Conservation (phyloP, 1,139 yeast species). For the Hansenula sp. region DNA sequence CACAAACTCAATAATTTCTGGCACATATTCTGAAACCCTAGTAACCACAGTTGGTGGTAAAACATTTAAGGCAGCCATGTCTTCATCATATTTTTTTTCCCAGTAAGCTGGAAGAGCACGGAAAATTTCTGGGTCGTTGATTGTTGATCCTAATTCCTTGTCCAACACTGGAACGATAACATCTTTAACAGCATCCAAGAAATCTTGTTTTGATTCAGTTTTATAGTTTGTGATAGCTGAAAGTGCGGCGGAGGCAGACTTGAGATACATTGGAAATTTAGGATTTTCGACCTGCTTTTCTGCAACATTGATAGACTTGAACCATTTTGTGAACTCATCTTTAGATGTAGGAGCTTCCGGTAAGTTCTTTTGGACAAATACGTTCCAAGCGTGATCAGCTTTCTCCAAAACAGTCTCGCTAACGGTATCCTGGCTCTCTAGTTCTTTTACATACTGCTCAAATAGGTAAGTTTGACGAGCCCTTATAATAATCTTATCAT, state of each 20-base stretch:
- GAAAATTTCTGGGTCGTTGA: constrained; percentile 83
- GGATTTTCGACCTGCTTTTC: constrained; percentile 57
- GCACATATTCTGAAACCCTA: constrained; percentile 94
- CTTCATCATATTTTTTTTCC: constrained; percentile 81
- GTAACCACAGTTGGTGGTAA: constrained; percentile 82
- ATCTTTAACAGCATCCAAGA: constrained; percentile 55
- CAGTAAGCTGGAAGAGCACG: constrained; percentile 80
- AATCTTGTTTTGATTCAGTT: constrained; percentile 30
- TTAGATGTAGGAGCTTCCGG: constrained; percentile 36
- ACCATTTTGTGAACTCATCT: constrained; percentile 50
- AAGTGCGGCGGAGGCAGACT: constrained; percentile 57
- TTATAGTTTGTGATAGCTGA: constrained; percentile 30
- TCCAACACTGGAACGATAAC: constrained; percentile 75
- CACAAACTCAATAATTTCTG: constrained; percentile 82
- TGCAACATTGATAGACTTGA: constrained; percentile 40
- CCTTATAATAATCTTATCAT: constrained; percentile 90
- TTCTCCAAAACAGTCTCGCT: constrained; percentile 35
- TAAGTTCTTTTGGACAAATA: constrained; percentile 55
- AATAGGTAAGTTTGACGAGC: constrained; percentile 88
- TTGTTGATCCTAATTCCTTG: constrained; percentile 62
- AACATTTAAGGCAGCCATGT: constrained; percentile 83
- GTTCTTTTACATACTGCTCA: constrained; percentile 43
- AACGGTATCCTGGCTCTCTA: constrained; percentile 25
- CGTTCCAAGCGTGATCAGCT: constrained; percentile 39
- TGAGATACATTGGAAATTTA: constrained; percentile 79